Conservation (phyloP, 345 rosid species). For the Melastoma malabathricum region DNA sequence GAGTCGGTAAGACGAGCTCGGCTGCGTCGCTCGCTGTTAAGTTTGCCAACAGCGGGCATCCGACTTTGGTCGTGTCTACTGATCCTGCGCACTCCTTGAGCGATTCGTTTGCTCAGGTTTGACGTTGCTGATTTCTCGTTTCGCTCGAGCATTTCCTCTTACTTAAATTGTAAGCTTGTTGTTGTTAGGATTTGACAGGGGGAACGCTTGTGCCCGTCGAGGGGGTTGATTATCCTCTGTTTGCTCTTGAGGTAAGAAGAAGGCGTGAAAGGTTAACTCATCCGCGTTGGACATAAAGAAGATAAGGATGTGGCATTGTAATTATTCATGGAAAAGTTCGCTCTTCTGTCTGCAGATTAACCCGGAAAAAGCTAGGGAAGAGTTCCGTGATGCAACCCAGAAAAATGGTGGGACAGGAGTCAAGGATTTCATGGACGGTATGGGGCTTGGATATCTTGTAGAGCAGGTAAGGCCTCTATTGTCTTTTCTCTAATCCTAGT, state of each 20-base stretch:
- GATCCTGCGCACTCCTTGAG: conserved; percentile 99
- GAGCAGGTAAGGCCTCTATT: conserved; percentile 54
- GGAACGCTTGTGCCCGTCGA: conserved; percentile 77
- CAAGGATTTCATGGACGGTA: conserved; percentile 39
- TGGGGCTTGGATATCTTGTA: conserved; percentile 92
- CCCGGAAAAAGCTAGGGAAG: conserved; percentile 95
- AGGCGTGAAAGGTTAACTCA: conserved; percentile 2
- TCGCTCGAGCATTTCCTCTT: too few relatives aligned
- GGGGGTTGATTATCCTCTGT: conserved; percentile 86
- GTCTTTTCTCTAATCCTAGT: not conserved
- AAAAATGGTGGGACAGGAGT: conserved; percentile 71
- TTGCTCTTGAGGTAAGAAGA: conserved; percentile 74
- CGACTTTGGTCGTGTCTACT: conserved; percentile 93
- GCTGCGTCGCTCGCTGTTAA: conserved; percentile 98
- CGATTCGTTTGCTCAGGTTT: conserved; percentile 96
- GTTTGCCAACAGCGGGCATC: conserved; percentile 95
- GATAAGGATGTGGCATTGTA: not conserved
- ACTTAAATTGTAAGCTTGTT: too few relatives aligned
- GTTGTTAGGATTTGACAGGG: conserved; percentile 69
- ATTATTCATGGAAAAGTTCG: not conserved
- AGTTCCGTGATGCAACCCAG: conserved; percentile 62
- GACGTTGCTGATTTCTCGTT: conserved; percentile 1
- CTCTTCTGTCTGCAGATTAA: conserved; percentile 38
- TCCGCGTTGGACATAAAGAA: not conserved
- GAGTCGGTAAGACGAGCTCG: conserved; percentile 97